A percentile compares a stretch with the other conserved stretches of the same genome.
Conservation (phyloP, 345 rosid genomes). For the Dimocarpus longan region DNA sequence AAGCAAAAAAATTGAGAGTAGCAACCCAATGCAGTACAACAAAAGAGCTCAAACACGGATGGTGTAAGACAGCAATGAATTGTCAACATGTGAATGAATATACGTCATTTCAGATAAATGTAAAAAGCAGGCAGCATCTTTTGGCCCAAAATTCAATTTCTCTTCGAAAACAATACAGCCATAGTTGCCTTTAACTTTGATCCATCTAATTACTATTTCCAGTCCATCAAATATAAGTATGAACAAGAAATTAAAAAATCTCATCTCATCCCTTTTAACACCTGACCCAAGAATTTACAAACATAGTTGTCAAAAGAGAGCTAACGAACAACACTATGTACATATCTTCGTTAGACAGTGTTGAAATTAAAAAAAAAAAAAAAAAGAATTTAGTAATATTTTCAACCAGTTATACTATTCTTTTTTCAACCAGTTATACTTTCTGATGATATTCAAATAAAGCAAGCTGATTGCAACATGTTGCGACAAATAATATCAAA, state of each 20-base stretch:
- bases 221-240: not conserved
- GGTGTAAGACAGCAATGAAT: not conserved
- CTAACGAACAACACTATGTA: not conserved
- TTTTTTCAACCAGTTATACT: not conserved
- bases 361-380: not conserved
- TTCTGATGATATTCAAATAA: not conserved
- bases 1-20: not conserved
- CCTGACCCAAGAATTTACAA: not conserved
- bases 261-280: not conserved
- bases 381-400: not conserved
- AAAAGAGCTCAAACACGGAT: not conserved
- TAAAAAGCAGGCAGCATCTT: not conserved
- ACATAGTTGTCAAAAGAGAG: not conserved
- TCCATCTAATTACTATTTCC: not conserved
- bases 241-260: not conserved
- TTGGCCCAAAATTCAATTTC: not conserved
- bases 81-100: not conserved
- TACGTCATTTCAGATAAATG: not conserved
- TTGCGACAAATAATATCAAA: not conserved
- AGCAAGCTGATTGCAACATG: not conserved
- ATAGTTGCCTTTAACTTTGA: not conserved
- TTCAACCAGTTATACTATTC: not conserved
- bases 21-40: not conserved
- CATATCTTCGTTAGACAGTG: not conserved
- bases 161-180: not conserved